A percentile compares a stretch with the other conserved stretches of the same genome.
These are phyloP conservation scores for Wickerhamiella kazuoi DNA, from an alignment of 805 yeast genomes.

Conservation along the genomic window DNA sequence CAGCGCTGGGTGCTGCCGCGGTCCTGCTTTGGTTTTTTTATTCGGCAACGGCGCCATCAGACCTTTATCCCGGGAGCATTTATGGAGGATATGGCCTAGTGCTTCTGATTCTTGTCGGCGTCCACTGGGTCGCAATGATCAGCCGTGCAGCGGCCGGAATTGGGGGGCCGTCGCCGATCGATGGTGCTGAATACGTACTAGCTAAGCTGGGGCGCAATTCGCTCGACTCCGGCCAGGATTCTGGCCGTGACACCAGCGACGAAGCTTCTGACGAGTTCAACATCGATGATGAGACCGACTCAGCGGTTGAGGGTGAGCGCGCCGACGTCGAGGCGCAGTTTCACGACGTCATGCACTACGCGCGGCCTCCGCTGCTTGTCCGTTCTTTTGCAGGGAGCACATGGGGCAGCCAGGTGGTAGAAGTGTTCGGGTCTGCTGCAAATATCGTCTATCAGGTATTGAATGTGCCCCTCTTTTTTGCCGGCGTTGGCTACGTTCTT, in stretches of 20 bases:
- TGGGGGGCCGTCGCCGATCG: constrained; percentile 13
- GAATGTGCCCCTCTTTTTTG: constrained; percentile 49
- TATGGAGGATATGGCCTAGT: constrained; percentile 51
- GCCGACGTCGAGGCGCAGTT: background rate
- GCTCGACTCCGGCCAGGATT: constrained; percentile 14
- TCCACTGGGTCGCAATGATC: constrained; percentile 32
- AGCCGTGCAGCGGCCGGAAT: constrained; percentile 6
- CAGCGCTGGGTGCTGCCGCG: constrained; percentile 30
- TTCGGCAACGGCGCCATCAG: constrained; percentile 35
- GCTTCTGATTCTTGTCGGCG: constrained; percentile 32
- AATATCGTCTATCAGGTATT: constrained; percentile 30
- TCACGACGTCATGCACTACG: background rate
- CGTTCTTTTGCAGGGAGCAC: constrained; percentile 1
- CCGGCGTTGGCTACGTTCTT: constrained; percentile 36
- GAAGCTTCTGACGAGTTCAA: constrained; percentile 2
- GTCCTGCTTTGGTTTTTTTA: constrained; percentile 40
- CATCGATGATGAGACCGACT: constrained; percentile 1
- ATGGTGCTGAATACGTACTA: constrained; percentile 18
- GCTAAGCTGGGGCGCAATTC: constrained; percentile 11
- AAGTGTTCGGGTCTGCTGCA: constrained; percentile 16
- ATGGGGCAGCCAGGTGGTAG: constrained; percentile 1
- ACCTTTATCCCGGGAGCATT: constrained; percentile 60
- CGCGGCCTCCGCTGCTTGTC: background rate
- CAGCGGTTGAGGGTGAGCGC: background rate
- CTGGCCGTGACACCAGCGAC: constrained; percentile 1